Percentiles rank a stretch among this genome's conserved stretches.
phyloP scores from a whole-genome alignment of 768 basidiomycete genomes.

The Pleurotus cornucopiae region DNA sequence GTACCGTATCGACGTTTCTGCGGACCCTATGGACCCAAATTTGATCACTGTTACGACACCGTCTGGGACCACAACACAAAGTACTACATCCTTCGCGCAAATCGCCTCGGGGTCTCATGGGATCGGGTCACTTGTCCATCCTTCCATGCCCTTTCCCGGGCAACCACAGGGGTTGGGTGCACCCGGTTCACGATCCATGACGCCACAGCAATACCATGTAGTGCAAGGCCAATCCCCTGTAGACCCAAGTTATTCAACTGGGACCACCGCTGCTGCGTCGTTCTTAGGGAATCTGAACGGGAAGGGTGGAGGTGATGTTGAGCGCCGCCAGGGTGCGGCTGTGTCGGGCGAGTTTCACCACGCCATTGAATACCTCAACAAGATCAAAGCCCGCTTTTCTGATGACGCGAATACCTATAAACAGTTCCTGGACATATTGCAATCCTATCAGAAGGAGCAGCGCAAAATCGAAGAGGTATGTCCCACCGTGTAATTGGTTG shows the following conservation, averaged over 20 bases:
- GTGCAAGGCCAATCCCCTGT: constrained; percentile 29
- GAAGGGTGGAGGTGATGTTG: constrained; percentile 30
- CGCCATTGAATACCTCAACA: constrained; percentile 96
- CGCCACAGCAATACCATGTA: constrained; percentile 43
- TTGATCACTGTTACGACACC: constrained; percentile 83
- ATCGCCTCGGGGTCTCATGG: constrained; percentile 23
- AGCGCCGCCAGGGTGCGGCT: constrained; percentile 46
- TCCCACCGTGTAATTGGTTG: constrained; percentile 13
- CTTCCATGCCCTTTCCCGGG: constrained; percentile 29
- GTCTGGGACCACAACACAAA: constrained; percentile 65
- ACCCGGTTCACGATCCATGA: constrained; percentile 49
- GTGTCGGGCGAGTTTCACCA: constrained; percentile 75
- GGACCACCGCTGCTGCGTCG: constrained; percentile 58
- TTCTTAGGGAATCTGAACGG: constrained; percentile 58
- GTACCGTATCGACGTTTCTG: constrained; percentile 32
- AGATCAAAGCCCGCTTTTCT: constrained; percentile 90
- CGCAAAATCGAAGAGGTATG: constrained; percentile 68
- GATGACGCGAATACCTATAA: constrained; percentile 92
- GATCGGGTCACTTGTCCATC: constrained; percentile 24
- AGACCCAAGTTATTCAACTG: constrained; percentile 43
- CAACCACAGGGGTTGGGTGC: constrained; percentile 27
- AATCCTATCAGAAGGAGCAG: constrained; percentile 84
- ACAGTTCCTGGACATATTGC: constrained; percentile 83
- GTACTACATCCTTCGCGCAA: constrained; percentile 35
- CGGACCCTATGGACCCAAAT: constrained; percentile 64